Evolutionary conservation across 2,329 filamentous ascomycete species (phyloP).

Genomic region (Epichloe scottii): DNA sequence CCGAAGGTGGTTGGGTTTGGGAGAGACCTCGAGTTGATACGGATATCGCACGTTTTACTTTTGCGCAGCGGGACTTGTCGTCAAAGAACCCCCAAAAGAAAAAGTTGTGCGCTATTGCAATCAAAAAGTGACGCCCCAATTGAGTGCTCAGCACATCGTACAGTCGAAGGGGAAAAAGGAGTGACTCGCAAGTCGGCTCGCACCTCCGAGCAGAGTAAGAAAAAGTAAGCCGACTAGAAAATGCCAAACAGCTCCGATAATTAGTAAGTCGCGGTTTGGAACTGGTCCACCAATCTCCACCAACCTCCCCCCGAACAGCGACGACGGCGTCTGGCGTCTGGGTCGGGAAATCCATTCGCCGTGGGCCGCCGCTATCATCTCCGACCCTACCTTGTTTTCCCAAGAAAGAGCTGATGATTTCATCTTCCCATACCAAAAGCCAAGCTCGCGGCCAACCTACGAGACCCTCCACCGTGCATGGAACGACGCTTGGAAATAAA

Average conservation of each 20-base stretch:
- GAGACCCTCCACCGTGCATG: not conserved
- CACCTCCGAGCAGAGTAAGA: not conserved
- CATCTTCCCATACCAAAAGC: not conserved
- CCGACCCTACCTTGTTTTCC: conserved; percentile 13
- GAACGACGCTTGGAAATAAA: conserved; percentile 7
- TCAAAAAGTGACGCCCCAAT: not conserved
- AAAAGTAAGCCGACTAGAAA: conserved; percentile 8
- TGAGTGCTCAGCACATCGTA: not conserved
- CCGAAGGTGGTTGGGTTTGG: not conserved
- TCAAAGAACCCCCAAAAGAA: not conserved
- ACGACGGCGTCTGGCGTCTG: conserved; percentile 14
- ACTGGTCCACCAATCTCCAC: not conserved
- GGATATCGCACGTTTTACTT: too few relatives aligned
- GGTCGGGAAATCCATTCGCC: conserved; percentile 24
- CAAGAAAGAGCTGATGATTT: conserved; percentile 7
- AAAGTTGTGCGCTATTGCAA: not conserved
- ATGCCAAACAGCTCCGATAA: conserved; percentile 7
- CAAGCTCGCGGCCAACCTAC: not conserved
- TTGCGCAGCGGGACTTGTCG: too few relatives aligned
- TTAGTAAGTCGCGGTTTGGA: conserved; percentile 4
- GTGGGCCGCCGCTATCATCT: conserved; percentile 11
- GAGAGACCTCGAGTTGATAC: too few relatives aligned
- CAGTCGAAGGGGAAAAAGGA: not conserved
- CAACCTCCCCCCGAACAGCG: not conserved
- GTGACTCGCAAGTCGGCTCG: not conserved